phyloP scores from a whole-genome alignment of 225 moss, liverwort and hornwort species.

The Marchantia polymorpha region DNA sequence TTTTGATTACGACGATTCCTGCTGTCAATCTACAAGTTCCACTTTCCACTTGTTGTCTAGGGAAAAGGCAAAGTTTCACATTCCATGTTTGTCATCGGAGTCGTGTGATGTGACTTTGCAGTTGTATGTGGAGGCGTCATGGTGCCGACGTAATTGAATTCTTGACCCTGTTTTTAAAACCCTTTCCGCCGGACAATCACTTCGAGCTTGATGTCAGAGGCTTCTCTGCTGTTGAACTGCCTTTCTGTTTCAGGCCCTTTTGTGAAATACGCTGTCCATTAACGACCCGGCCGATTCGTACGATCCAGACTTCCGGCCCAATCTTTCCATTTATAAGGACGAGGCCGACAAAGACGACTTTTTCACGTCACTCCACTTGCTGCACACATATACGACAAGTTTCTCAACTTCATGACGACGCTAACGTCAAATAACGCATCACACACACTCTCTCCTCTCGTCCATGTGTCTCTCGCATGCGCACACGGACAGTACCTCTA shows the following conservation, averaged over 20 bases:
- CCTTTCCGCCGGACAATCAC: no score
- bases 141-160: not conserved
- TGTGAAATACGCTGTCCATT: not conserved
- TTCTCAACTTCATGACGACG: not conserved
- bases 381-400: not conserved
- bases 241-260: no score
- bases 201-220: not conserved
- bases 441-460: no score
- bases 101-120: not conserved
- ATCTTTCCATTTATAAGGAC: not conserved
- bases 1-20: not conserved
- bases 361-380: not conserved
- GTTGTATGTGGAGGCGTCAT: not conserved
- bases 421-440: no score
- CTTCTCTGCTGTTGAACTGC: not conserved
- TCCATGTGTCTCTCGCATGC: no score
- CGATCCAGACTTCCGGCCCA: not conserved
- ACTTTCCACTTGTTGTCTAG: not conserved
- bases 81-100: not conserved
- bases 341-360: not conserved
- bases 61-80: not conserved
- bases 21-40: not conserved
- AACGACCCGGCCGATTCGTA: not conserved
- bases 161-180: no score
- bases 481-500: not conserved